Evolutionary conservation across 441 rosid species (phyloP).

Genomic region (Pelargonium myrrhifolium): DNA sequence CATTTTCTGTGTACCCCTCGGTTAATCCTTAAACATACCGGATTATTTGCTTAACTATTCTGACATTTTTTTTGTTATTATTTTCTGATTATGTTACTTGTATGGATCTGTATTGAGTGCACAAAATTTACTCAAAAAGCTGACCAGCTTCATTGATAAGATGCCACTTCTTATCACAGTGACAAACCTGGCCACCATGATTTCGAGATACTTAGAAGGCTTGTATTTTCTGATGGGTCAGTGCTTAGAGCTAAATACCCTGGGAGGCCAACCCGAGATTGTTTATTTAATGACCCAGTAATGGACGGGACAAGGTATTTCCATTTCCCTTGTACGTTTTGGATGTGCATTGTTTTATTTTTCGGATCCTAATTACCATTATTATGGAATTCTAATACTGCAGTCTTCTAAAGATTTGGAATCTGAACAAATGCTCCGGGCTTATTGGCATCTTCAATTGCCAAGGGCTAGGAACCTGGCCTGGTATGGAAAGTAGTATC

Average conservation of each 20-base stretch:
- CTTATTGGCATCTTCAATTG: constrained; percentile 50
- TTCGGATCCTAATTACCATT: neutral
- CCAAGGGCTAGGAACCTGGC: constrained; percentile 60
- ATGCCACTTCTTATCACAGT: constrained; percentile 25
- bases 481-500: constrained; percentile 23
- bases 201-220: constrained; percentile 41
- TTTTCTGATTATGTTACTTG: neutral
- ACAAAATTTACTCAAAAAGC: neutral
- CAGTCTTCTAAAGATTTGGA: constrained; percentile 55
- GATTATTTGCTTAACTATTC: too few species aligned
- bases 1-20: too few species aligned
- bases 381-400: neutral
- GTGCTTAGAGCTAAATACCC: constrained; percentile 52
- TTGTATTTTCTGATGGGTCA: constrained; percentile 46
- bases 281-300: constrained; percentile 49
- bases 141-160: neutral
- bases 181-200: constrained; percentile 51
- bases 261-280: constrained; percentile 46
- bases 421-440: constrained; percentile 44
- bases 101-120: neutral
- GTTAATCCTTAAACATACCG: too few species aligned
- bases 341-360: neutral
- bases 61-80: neutral
- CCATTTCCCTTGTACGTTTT: neutral
- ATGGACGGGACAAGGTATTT: constrained; percentile 44